phyloP scores from a whole-genome alignment of 2,329 filamentous ascomycete species.

The Phialocephala subalpina region DNA sequence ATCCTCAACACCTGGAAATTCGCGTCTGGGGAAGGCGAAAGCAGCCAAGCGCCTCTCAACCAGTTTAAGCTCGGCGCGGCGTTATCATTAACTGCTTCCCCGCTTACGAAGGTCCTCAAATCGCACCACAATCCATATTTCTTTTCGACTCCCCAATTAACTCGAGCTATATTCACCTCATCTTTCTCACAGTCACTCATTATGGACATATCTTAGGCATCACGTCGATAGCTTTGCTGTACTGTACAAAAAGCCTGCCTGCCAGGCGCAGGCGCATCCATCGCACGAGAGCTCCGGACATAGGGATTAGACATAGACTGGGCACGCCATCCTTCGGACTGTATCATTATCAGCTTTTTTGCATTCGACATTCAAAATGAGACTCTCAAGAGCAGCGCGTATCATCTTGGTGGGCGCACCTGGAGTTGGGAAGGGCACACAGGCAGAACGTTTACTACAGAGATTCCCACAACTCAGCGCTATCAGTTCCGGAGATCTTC shows the following conservation, averaged over 20 bases:
- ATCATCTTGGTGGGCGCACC: conserved; percentile 95
- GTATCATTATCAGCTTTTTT: conserved; percentile 11
- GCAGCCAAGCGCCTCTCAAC: conserved; percentile 18
- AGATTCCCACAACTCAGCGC: conserved; percentile 89
- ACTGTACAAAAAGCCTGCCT: conserved; percentile 24
- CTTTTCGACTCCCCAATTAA: conserved; percentile 10
- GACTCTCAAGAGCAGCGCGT: conserved; percentile 82
- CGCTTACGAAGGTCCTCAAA: conserved; percentile 4
- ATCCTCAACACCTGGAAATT: conserved; percentile 18
- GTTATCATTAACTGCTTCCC: conserved; percentile 9
- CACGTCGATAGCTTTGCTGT: conserved; percentile 18
- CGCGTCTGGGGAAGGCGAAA: conserved; percentile 13
- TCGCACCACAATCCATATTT: conserved; percentile 17
- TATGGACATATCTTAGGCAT: conserved; percentile 39
- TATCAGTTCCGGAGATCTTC: conserved; percentile 91
- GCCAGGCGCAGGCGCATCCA: conserved; percentile 34
- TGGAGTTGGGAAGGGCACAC: conserved; percentile 92
- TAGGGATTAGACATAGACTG: conserved; percentile 26
- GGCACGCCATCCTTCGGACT: background rate
- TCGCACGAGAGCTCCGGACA: conserved; percentile 21
- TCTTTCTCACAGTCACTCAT: conserved; percentile 21
- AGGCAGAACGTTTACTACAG: conserved; percentile 86
- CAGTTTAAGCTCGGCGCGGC: conserved; percentile 16
- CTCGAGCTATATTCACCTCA: background rate
- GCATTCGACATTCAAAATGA: conserved; percentile 52